Conservation (phyloP, 345 rosid species). For the Raphanus raphanistrum region DNA sequence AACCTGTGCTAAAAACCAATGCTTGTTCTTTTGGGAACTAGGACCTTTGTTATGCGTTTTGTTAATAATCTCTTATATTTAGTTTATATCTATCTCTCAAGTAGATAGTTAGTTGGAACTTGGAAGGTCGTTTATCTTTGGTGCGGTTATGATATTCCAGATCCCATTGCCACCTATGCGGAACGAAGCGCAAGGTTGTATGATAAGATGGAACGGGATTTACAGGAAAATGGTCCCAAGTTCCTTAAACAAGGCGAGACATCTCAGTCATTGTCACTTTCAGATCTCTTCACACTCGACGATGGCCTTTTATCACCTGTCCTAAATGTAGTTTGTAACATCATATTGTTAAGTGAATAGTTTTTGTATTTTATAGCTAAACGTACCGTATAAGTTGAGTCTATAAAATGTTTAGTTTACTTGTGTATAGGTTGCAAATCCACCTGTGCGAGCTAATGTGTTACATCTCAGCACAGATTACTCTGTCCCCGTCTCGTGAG, state of each 20-base stretch:
- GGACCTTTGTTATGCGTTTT: neutral
- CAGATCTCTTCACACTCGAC: conserved; percentile 69
- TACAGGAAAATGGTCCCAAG: conserved; percentile 65
- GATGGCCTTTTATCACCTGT: conserved; percentile 68
- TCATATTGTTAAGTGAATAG: neutral
- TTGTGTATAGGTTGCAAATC: conserved; percentile 64
- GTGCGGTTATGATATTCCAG: conserved; percentile 37
- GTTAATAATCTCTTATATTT: neutral
- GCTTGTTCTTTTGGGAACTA: neutral
- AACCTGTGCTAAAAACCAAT: conserved; percentile 11
- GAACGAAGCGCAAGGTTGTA: conserved; percentile 63
- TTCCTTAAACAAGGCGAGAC: conserved; percentile 90
- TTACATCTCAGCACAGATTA: conserved; percentile 68
- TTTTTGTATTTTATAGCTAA: neutral
- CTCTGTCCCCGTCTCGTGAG: conserved; percentile 80
- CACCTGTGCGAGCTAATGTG: conserved; percentile 91
- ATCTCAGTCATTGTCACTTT: conserved; percentile 78
- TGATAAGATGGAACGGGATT: conserved; percentile 76
- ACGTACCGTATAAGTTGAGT: neutral
- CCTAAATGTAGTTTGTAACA: conserved; percentile 53
- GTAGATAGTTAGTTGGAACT: neutral
- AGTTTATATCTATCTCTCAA: neutral
- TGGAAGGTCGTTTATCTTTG: neutral
- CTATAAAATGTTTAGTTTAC: neutral
- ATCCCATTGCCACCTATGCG: conserved; percentile 40